Evolutionary conservation across 495 filamentous ascomycete species (phyloP).

Genomic region (Aspergillus diversus): DNA sequence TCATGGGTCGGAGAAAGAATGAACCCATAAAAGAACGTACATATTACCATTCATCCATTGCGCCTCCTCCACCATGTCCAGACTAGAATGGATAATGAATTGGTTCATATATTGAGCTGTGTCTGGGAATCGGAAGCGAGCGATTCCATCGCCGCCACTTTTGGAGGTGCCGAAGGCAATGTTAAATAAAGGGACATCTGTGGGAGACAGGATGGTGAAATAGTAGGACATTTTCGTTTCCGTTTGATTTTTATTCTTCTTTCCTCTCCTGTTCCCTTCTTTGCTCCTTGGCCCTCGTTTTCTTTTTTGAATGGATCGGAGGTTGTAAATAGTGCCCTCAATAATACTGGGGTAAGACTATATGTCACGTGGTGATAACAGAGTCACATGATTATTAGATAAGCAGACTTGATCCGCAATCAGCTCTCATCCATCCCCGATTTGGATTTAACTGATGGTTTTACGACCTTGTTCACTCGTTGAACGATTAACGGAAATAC

Average conservation of each 20-base stretch:
- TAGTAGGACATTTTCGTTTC: slow-evolving; percentile 81
- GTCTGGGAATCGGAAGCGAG: slow-evolving; percentile 75
- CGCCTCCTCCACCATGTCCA: slow-evolving; percentile 93
- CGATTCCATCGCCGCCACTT: slow-evolving; percentile 86
- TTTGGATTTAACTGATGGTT: neutral
- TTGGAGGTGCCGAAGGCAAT: slow-evolving; percentile 95
- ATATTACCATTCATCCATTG: slow-evolving; percentile 86
- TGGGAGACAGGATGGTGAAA: slow-evolving; percentile 91
- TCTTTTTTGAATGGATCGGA: neutral
- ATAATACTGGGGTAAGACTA: neutral
- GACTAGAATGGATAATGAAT: slow-evolving; percentile 88
- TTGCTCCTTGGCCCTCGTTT: too few relatives aligned
- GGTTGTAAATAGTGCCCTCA: neutral
- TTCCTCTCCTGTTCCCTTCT: neutral
- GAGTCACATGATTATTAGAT: neutral
- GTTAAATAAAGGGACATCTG: slow-evolving; percentile 93
- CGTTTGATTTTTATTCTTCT: neutral
- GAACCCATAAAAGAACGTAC: slow-evolving; percentile 47
- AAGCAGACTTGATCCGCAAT: neutral
- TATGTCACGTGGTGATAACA: slow-evolving; percentile 30
- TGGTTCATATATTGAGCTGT: slow-evolving; percentile 93
- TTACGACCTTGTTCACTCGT: neutral
- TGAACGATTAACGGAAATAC: neutral
- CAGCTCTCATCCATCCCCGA: neutral
- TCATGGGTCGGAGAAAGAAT: neutral